phyloP scores from a whole-genome alignment of 495 filamentous ascomycete genomes.

The Penicillium paxilli region DNA sequence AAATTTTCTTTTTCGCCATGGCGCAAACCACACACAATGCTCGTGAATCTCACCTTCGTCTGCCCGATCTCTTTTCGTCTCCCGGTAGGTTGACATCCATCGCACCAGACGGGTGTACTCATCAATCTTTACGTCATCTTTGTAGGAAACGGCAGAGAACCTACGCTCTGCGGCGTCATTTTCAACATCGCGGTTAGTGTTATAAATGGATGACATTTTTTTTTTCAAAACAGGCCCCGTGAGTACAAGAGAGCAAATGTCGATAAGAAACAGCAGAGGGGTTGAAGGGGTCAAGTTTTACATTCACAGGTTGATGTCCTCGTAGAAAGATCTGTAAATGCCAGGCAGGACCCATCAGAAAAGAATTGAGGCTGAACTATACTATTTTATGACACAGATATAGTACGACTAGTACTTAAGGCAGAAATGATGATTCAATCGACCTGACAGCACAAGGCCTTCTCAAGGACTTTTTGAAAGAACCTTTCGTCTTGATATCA shows the following conservation, averaged over 20 bases:
- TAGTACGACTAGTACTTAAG: neutral
- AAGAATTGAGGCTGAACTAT: neutral
- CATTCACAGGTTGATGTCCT: neutral
- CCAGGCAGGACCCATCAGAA: too few relatives aligned
- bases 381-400: too few relatives aligned
- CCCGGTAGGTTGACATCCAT: constrained; percentile 64
- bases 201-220: neutral
- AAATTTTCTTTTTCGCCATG: constrained; percentile 59
- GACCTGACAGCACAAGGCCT: neutral
- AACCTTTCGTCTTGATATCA: neutral
- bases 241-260: neutral
- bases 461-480: neutral
- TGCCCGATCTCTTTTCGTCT: constrained; percentile 34
- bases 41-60: constrained; percentile 29
- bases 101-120: constrained; percentile 58
- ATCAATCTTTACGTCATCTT: constrained; percentile 23
- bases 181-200: neutral
- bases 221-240: neutral
- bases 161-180: neutral
- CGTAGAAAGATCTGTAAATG: neutral
- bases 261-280: neutral
- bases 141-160: neutral
- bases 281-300: neutral
- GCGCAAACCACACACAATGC: constrained; percentile 50
- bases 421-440: neutral